A percentile compares a stretch with the other conserved stretches of the same genome.
Conservation (phyloP, 2,329 filamentous ascomycete species). For the Diaporthe amygdali region DNA sequence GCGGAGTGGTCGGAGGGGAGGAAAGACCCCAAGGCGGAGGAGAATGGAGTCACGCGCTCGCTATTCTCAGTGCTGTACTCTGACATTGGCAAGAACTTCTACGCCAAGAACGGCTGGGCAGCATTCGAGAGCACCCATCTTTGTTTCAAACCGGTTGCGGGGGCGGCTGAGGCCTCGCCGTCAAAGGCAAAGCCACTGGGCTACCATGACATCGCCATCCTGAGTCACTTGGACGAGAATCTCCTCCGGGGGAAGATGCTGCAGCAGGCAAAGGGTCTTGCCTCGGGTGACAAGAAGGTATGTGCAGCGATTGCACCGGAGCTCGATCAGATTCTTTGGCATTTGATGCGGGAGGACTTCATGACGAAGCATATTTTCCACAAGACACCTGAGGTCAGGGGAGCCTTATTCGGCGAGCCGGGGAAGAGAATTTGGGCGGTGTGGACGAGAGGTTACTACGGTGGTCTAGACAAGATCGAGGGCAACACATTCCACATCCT, state of each 20-base stretch:
- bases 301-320: constrained; percentile 73
- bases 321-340: constrained; percentile 71
- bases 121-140: constrained; percentile 77
- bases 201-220: constrained; percentile 62
- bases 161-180: constrained; percentile 24
- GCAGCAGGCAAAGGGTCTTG: constrained; percentile 23
- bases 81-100: constrained; percentile 85
- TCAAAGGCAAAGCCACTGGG: constrained; percentile 51
- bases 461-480: constrained; percentile 54
- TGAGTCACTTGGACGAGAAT: constrained; percentile 69
- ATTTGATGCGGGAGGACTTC: constrained; percentile 82
- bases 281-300: constrained; percentile 39
- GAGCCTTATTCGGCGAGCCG: constrained; percentile 65
- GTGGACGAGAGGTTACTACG: constrained; percentile 73
- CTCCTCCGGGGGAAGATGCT: constrained; percentile 62
- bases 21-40: constrained; percentile 29
- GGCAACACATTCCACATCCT: constrained; percentile 74
- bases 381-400: constrained; percentile 64
- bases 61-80: constrained; percentile 84
- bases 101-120: constrained; percentile 78
- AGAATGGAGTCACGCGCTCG: constrained; percentile 41
- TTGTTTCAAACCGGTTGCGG: constrained; percentile 53
- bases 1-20: constrained; percentile 34
- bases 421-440: constrained; percentile 73
- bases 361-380: constrained; percentile 69